Evolutionary conservation across 345 rosid genomes (phyloP).

Genomic region (Hibiscus tridactylites): DNA sequence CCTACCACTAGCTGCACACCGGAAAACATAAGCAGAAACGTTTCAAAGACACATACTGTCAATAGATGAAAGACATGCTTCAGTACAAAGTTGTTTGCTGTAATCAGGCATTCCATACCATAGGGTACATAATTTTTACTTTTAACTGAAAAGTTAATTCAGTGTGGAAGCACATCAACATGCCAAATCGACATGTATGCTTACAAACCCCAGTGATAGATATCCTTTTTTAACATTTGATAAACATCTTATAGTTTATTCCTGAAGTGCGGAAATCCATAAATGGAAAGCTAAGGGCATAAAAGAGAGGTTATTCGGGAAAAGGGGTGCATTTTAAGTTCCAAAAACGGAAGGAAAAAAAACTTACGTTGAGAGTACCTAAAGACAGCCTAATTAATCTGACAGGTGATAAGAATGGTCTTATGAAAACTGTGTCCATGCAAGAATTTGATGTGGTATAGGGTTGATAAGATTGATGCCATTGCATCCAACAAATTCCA

Average conservation of each 20-base stretch:
- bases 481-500: background rate
- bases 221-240: background rate
- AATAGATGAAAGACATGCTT: background rate
- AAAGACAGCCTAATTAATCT: background rate
- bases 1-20: slow-evolving; percentile 64
- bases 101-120: background rate
- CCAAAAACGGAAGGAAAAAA: background rate
- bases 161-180: background rate
- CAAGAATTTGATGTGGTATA: background rate
- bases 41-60: slow-evolving; percentile 2
- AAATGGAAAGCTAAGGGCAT: background rate
- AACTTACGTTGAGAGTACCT: background rate
- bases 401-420: background rate
- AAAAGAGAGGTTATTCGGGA: background rate
- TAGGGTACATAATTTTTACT: background rate
- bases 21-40: slow-evolving; percentile 20
- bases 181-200: background rate
- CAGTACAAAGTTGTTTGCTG: background rate
- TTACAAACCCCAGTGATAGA: background rate
- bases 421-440: background rate
- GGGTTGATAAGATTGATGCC: background rate
- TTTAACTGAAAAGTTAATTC: background rate
- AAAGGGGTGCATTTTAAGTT: background rate
- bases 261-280: background rate
- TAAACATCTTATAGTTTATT: background rate